Conservation (phyloP, 371 early-diverging fungal genomes). For the Actinomortierella wolfii region DNA sequence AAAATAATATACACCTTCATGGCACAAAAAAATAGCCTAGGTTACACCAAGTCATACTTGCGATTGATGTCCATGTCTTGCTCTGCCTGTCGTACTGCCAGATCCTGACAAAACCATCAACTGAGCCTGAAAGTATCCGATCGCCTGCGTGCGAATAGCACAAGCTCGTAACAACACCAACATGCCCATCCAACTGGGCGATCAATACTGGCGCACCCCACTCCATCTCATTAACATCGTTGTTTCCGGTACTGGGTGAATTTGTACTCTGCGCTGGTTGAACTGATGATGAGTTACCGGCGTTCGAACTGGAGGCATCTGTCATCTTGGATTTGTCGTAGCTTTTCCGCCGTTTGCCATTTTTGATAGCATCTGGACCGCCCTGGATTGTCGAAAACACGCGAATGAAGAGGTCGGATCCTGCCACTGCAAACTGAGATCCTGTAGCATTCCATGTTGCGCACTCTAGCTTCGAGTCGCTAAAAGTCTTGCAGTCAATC, state of each 20-base stretch:
- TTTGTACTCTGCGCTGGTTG: constrained; percentile 46
- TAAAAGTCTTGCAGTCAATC: constrained; percentile 59
- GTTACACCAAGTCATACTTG: constrained; percentile 19
- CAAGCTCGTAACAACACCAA: constrained; percentile 75
- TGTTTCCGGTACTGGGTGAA: constrained; percentile 43
- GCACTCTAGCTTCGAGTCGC: constrained; percentile 65
- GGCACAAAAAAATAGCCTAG: background rate
- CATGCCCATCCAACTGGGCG: constrained; percentile 76
- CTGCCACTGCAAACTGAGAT: constrained; percentile 81
- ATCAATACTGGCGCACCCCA: constrained; percentile 65
- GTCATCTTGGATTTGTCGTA: constrained; percentile 46
- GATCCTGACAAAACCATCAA: constrained; percentile 62
- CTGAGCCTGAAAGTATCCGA: constrained; percentile 73
- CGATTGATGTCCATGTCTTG: constrained; percentile 48
- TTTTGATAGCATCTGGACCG: constrained; percentile 33
- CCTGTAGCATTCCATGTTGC: constrained; percentile 82
- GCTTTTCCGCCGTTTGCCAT: constrained; percentile 36
- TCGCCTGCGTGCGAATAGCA: constrained; percentile 77
- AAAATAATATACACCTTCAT: too few relatives aligned
- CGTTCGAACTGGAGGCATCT: background rate
- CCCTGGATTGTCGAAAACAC: constrained; percentile 66
- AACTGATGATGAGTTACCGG: constrained; percentile 4
- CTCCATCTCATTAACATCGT: constrained; percentile 43
- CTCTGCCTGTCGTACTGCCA: constrained; percentile 53
- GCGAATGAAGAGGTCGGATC: constrained; percentile 79